Conservation (phyloP, 2,329 filamentous ascomycete species). For the Epichloe sibirici region DNA sequence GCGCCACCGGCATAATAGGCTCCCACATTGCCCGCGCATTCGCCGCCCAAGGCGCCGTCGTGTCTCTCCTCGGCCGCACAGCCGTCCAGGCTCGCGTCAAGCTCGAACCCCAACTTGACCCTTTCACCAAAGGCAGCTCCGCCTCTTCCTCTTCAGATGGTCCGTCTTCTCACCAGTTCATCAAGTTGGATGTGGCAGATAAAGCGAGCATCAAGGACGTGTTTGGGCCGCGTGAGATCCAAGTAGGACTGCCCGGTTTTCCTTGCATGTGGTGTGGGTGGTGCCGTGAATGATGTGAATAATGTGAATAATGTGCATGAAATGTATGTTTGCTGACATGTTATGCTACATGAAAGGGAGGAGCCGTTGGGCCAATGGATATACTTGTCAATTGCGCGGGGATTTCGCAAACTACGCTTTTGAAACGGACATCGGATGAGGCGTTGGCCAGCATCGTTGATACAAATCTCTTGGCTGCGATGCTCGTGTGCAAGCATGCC, state of each 20-base stretch:
- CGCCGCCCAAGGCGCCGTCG: constrained; percentile 45
- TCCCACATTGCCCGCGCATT: constrained; percentile 55
- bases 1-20: constrained; percentile 60
- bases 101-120: constrained; percentile 20
- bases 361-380: constrained; percentile 26
- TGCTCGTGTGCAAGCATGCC: constrained; percentile 44
- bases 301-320: background rate
- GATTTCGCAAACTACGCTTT: constrained; percentile 50
- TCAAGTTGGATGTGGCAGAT: constrained; percentile 21
- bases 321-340: too few relatives aligned
- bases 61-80: constrained; percentile 50
- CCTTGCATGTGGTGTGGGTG: background rate
- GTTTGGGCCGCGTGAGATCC: constrained; percentile 10
- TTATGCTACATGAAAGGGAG: background rate
- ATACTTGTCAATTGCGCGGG: constrained; percentile 75
- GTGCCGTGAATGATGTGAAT: background rate
- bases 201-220: constrained; percentile 17
- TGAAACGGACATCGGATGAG: constrained; percentile 40
- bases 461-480: constrained; percentile 59
- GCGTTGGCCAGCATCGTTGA: constrained; percentile 47
- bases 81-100: constrained; percentile 31
- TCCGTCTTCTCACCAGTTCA: constrained; percentile 20
- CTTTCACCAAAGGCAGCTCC: constrained; percentile 9
- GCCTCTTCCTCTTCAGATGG: background rate
- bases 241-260: background rate